Percentiles rank a stretch among this genome's conserved stretches.
These are phyloP conservation scores for Dicorynia guianensis DNA, from an alignment of 306 rosid genomes.

Conservation along the genomic window DNA sequence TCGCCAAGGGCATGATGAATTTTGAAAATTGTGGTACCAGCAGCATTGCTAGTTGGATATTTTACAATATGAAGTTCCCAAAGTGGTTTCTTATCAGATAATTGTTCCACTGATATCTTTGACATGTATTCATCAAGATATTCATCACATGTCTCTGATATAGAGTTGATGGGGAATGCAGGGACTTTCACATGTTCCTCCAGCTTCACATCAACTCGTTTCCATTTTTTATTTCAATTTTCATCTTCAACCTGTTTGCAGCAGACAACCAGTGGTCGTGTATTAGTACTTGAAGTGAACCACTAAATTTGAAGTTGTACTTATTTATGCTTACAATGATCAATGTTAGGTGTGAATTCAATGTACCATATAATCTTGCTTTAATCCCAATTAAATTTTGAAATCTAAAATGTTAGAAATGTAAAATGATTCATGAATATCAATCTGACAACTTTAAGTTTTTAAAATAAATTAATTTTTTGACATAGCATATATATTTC, in stretches of 20 bases:
- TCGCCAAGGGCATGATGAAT: conserved; percentile 72
- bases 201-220: conserved; percentile 50
- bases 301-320: no score
- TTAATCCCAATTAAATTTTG: no score
- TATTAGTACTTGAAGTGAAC: no score
- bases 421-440: no score
- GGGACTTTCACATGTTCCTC: conserved; percentile 64
- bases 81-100: conserved; percentile 50
- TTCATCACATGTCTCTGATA: conserved; percentile 46
- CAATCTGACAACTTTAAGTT: no score
- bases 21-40: conserved; percentile 48
- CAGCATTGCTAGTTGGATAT: conserved; percentile 64
- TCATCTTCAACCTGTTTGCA: conserved; percentile 48
- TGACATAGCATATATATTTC: no score
- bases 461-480: no score
- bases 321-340: no score
- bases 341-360: no score
- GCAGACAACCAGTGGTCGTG: no score
- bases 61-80: conserved; percentile 67
- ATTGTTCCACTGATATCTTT: conserved; percentile 25
- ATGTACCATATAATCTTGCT: no score
- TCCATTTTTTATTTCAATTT: conserved; percentile 55
- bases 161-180: conserved; percentile 37
- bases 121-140: conserved; percentile 52
- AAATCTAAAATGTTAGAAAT: no score